phyloP scores from a whole-genome alignment of 257 asterid genomes.

The Cinchona pubescens region DNA sequence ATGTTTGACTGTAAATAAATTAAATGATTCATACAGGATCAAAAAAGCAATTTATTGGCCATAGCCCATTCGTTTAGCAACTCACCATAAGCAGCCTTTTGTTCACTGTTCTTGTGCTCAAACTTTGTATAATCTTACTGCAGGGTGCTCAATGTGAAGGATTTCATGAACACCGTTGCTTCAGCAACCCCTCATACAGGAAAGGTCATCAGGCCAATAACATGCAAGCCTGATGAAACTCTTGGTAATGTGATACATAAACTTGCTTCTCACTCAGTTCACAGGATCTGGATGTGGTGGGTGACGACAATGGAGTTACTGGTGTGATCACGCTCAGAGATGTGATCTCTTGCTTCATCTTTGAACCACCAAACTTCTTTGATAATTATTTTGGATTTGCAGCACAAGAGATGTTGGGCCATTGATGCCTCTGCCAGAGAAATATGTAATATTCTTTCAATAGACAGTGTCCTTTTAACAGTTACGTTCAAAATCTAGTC shows the following conservation, averaged over 20 bases:
- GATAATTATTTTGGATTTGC: conserved; percentile 63
- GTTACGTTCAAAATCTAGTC: neutral
- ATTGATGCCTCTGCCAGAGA: conserved; percentile 12
- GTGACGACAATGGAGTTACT: conserved; percentile 36
- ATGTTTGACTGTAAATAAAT: neutral
- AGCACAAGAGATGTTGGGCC: conserved; percentile 51
- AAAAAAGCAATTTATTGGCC: neutral
- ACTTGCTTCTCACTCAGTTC: conserved; percentile 56
- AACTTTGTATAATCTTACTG: neutral
- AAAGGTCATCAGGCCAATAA: conserved; percentile 55
- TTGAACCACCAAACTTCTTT: conserved; percentile 72
- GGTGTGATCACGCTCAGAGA: conserved; percentile 83
- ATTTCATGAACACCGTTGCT: conserved; percentile 54
- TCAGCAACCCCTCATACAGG: conserved; percentile 36
- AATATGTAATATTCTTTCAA: neutral
- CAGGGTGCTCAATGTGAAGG: conserved; percentile 73
- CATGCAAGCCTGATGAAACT: conserved; percentile 63
- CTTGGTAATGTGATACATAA: conserved; percentile 60
- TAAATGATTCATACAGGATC: neutral
- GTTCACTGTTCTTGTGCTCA: neutral
- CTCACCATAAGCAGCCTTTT: neutral
- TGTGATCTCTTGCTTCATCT: conserved; percentile 77
- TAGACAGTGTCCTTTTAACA: neutral
- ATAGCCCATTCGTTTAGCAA: neutral
- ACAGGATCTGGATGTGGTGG: conserved; percentile 72